These are phyloP conservation scores for Ampelomyces quisqualis DNA, from an alignment of 2,329 filamentous ascomycete species.

Conservation along the genomic window DNA sequence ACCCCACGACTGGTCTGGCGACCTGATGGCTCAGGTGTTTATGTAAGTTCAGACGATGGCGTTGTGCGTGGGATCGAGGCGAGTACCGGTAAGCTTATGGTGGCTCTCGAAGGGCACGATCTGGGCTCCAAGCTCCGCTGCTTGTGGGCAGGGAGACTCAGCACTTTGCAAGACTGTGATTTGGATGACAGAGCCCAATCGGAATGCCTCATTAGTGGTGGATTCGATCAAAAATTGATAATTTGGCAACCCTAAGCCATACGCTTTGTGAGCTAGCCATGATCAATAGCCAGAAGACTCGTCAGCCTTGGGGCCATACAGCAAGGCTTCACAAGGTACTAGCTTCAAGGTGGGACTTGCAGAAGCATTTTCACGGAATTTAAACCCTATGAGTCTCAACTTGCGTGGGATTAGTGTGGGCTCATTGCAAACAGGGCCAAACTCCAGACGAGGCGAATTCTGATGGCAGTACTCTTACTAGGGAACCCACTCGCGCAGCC, in stretches of 20 bases:
- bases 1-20: slow-evolving; percentile 64
- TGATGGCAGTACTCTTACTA: no score
- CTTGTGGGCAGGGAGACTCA: slow-evolving; percentile 56
- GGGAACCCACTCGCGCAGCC: no score
- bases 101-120: slow-evolving; percentile 57
- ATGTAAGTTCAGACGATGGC: slow-evolving; percentile 66
- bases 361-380: no score
- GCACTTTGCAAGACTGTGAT: slow-evolving; percentile 22
- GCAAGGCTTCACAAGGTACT: no score
- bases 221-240: slow-evolving; percentile 63
- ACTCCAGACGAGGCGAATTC: no score
- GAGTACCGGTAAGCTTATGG: slow-evolving; percentile 58
- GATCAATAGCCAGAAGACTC: no score
- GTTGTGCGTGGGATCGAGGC: slow-evolving; percentile 61
- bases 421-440: no score
- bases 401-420: no score
- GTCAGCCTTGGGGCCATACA: no score
- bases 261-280: no score
- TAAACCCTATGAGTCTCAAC: no score
- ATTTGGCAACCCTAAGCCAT: slow-evolving; percentile 53
- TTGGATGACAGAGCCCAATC: slow-evolving; percentile 16
- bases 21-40: slow-evolving; percentile 61
- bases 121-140: slow-evolving; percentile 59
- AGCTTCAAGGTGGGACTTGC: no score
- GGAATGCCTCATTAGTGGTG: slow-evolving; percentile 63